Evolutionary conservation across 2,329 filamentous ascomycete species (phyloP), one percentile per base, ranked within the genome.

Genomic region (Aspergillus latus): DNA sequence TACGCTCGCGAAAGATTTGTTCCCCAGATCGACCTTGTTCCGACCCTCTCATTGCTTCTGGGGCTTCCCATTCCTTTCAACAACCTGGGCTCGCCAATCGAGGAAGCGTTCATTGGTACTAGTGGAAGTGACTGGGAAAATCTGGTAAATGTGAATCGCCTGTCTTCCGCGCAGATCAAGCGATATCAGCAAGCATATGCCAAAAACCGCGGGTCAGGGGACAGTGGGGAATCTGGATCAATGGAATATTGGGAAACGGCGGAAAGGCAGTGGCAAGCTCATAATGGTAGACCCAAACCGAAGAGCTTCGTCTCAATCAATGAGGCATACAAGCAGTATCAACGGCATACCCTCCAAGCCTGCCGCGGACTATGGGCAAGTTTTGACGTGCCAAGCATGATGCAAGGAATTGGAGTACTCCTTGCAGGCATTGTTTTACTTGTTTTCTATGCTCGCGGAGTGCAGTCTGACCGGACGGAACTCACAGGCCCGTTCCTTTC

Each of bases 21-120:
- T 6, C 80, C 79, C 58, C 94, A 99, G 74, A 99, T 99, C 62
- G 94, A 99, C 71, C 82, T 99, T 10, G 94, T 99, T 2, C 93
- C 94, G 4, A 99, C 94, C 0, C 75, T 99, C 30, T 87, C 93
- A 0, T 80, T 99, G 36, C 82, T 99, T 0, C 80, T 99, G 1
- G 94, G 94, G 7, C 83, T 97, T 59, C 93, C 94, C 0, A 92
- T 99, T 59, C 94, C 94, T 0, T 99, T 91, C 78, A 99, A 97
- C 72, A 99, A 94, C 69, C 83, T 99, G 5, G 94, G 94, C 49
- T 86, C 84, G 5, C 94, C 94, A 0, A 97, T 99, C 59, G 90
- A 96, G 63, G 94, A 99, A 74, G 92, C 92, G 2, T 99, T 99
- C 73, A 82, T 88, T 15, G 89, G 90, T 1, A 74, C 77, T 1